A percentile compares a stretch with the other conserved stretches of the same genome.
phyloP scores from a whole-genome alignment of 495 filamentous ascomycete species.

The Penicillium canariense region DNA sequence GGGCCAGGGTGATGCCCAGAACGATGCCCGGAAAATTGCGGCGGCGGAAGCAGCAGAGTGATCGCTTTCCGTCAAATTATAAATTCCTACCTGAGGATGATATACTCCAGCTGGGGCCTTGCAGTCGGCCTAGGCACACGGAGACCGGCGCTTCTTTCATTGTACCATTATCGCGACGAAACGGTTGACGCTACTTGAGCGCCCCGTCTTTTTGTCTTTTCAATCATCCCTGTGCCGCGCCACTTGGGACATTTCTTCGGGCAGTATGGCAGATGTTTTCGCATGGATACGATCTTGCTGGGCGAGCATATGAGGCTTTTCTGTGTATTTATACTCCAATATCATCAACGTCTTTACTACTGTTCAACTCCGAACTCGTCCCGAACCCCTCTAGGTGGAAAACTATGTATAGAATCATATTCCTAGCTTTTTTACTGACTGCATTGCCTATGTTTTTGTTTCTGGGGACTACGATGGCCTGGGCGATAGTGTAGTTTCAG shows the following conservation, averaged over 20 bases:
- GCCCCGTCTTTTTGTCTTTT: slow-evolving; percentile 12
- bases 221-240: slow-evolving; percentile 2
- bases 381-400: too few relatives aligned
- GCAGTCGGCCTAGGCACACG: slow-evolving; percentile 4
- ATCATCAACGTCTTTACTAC: slow-evolving; percentile 21
- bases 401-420: too few relatives aligned
- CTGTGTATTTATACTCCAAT: slow-evolving; percentile 45
- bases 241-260: not conserved
- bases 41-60: not conserved
- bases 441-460: too few relatives aligned
- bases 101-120: slow-evolving; percentile 5
- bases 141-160: slow-evolving; percentile 29
- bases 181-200: slow-evolving; percentile 16
- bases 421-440: too few relatives aligned
- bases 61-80: not conserved
- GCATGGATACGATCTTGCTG: slow-evolving; percentile 17
- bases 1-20: slow-evolving; percentile 28
- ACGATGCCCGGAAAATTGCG: slow-evolving; percentile 2
- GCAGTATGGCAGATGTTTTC: slow-evolving; percentile 9
- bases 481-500: too few relatives aligned
- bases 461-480: too few relatives aligned
- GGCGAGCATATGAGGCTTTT: slow-evolving; percentile 30
- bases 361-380: not conserved
- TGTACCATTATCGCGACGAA: slow-evolving; percentile 34
- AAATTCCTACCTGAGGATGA: not conserved